Evolutionary conservation across 1,284 basidiomycete genomes (phyloP), one percentile per base, ranked within the genome.

Genomic region (Trichosporon coremiiforme): DNA sequence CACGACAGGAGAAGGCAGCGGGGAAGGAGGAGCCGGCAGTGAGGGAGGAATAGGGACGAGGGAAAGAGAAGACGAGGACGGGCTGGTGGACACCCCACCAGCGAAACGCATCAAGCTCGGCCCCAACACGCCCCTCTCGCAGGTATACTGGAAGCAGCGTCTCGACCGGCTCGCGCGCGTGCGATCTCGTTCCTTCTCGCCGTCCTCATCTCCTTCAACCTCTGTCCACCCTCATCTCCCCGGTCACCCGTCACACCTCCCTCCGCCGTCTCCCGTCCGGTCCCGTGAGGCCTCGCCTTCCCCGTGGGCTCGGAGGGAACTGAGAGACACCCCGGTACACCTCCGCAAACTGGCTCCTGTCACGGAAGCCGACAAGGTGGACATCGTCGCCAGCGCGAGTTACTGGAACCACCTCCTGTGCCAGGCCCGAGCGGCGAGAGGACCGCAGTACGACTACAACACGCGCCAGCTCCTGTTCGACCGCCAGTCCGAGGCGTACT

Each of bases 401-500:
- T 74, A 74, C 33, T 74, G 73, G 73, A 84, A 84, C 71, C 79
- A 80, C 50, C 75, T 84, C 17, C 67, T 84, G 12, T 76, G 81
- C 9, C 76, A 79, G 65, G 83, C 83, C 15, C 78, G 83, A 50
- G 79, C 77, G 67, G 69, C 74, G 31, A 70, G 83, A 13, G 82
- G 81, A 9, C 83, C 83, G 1, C 82, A 83, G 70, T 83, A 81
- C 79, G 83, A 84, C 71, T 82, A 78, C 70, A 79, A 80, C 65
- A 82, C 82, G 17, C 80, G 83, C 64, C 75, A 74, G 66, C 75
- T 75, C 33, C 79, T 79, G 55, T 76, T 80, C 63, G 82, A 83
- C 69, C 75, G 76, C 9, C 68, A 68, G 9, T 76, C 77, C 0
- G 68, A 66, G 9, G 72, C 76, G 4, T 81, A 82, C 75, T 84